Percentiles rank a stretch among this genome's conserved stretches.
Conservation (phyloP, 768 basidiomycete genomes). For the Tylopilus felleus region DNA sequence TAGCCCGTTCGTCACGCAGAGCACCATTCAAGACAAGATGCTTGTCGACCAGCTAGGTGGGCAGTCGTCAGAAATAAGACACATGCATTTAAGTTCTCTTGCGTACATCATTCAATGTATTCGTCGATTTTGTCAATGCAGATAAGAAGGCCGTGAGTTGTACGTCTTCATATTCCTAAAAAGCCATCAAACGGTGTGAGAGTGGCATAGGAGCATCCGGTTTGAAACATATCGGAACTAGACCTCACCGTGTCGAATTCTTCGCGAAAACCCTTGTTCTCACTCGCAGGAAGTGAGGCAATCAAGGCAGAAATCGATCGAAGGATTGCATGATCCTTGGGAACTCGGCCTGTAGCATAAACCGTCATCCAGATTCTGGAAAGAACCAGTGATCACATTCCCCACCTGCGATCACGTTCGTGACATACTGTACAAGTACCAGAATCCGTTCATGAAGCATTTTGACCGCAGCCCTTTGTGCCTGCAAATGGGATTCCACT, state of each 20-base stretch:
- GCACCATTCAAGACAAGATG: slow-evolving; percentile 59
- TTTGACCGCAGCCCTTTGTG: slow-evolving; percentile 91
- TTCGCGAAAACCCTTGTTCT: slow-evolving; percentile 75
- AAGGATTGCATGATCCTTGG: slow-evolving; percentile 74
- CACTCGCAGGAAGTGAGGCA: slow-evolving; percentile 83
- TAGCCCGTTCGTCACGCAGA: slow-evolving; percentile 48
- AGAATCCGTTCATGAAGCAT: slow-evolving; percentile 94
- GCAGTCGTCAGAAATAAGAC: slow-evolving; percentile 1
- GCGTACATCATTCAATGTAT: slow-evolving; percentile 84
- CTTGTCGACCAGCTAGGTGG: slow-evolving; percentile 69
- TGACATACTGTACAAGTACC: slow-evolving; percentile 83
- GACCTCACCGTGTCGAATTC: slow-evolving; percentile 83
- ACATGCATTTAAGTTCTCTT: background rate
- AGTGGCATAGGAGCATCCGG: background rate
- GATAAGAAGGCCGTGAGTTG: slow-evolving; percentile 89
- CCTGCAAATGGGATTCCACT: slow-evolving; percentile 91
- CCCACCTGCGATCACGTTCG: slow-evolving; percentile 70
- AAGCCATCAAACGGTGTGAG: background rate
- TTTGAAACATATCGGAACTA: background rate
- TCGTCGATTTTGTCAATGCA: slow-evolving; percentile 83
- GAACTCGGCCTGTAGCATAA: slow-evolving; percentile 54
- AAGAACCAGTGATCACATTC: background rate
- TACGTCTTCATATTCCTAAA: slow-evolving; percentile 93
- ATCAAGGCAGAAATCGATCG: slow-evolving; percentile 84
- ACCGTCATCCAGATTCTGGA: background rate